Percentiles rank a stretch among this genome's conserved stretches.
phyloP scores from a whole-genome alignment of 1,284 basidiomycete species.

The Ustilago shanxiensis region DNA sequence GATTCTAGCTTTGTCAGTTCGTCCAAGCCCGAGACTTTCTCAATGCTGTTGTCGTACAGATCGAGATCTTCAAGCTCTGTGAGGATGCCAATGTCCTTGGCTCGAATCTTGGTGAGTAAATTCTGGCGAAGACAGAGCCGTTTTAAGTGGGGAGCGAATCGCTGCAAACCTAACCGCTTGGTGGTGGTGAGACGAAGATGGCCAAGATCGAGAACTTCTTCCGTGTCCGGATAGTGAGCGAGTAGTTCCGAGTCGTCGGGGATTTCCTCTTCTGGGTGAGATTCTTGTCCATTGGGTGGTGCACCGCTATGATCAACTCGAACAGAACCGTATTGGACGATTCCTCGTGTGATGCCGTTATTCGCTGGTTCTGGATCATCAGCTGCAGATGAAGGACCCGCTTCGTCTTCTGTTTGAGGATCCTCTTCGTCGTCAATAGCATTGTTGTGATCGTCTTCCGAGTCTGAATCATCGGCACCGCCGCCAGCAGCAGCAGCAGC shows the following conservation, averaged over 20 bases:
- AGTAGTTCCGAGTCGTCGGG: constrained; percentile 59
- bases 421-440: constrained; percentile 29
- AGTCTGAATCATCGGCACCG: constrained; percentile 39
- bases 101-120: constrained; percentile 79
- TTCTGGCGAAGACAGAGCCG: constrained; percentile 92
- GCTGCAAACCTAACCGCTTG: constrained; percentile 74
- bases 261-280: constrained; percentile 31
- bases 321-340: constrained; percentile 44
- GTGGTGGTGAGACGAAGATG: constrained; percentile 81
- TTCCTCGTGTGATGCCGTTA: constrained; percentile 39
- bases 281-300: constrained; percentile 6
- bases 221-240: constrained; percentile 50
- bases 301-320: constrained; percentile 30
- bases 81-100: constrained; percentile 72
- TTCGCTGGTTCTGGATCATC: constrained; percentile 25
- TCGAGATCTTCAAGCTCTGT: constrained; percentile 86
- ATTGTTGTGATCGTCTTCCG: constrained; percentile 36
- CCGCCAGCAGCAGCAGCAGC: constrained; percentile 14
- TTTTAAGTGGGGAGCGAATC: constrained; percentile 80
- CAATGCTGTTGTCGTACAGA: constrained; percentile 92
- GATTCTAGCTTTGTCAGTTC: constrained; percentile 78
- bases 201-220: constrained; percentile 79
- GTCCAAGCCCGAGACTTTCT: constrained; percentile 60
- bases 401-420: constrained; percentile 52
- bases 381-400: constrained; percentile 26